Percentiles rank a stretch among this genome's conserved stretches.
phyloP scores from a whole-genome alignment of 495 filamentous ascomycete species.

The Aspergillus homomorphus region DNA sequence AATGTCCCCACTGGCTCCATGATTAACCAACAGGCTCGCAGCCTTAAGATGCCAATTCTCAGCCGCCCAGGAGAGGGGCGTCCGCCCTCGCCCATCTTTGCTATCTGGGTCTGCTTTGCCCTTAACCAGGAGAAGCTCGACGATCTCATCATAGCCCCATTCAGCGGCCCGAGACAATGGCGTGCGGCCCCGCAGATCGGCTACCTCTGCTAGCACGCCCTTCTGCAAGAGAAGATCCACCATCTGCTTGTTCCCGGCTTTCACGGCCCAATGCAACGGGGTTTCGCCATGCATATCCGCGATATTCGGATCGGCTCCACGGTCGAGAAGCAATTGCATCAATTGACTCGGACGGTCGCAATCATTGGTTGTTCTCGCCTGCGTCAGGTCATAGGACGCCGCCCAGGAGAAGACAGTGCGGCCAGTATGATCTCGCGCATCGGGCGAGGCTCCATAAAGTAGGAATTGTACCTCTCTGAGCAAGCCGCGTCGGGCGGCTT shows the following conservation, averaged over 20 bases:
- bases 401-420: conserved; percentile 30
- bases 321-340: conserved; percentile 15
- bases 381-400: conserved; percentile 10
- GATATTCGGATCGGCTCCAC: conserved; percentile 10
- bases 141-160: conserved; percentile 6
- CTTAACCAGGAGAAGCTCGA: conserved; percentile 15
- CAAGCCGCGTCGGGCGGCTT: conserved; percentile 8
- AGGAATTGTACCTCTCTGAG: conserved; percentile 4
- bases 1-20: conserved; percentile 15
- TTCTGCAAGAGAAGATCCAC: conserved; percentile 16
- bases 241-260: conserved; percentile 10
- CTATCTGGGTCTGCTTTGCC: conserved; percentile 13
- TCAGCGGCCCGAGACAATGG: conserved; percentile 18
- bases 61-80: conserved; percentile 19
- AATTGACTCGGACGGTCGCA: neutral
- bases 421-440: conserved; percentile 24
- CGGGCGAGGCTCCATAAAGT: conserved; percentile 16
- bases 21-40: conserved; percentile 9
- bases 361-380: neutral
- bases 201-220: conserved; percentile 7
- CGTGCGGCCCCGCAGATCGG: conserved; percentile 17
- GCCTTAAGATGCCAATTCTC: conserved; percentile 15
- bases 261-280: conserved; percentile 19
- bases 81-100: conserved; percentile 14
- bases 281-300: conserved; percentile 13